A percentile compares a stretch with the other conserved stretches of the same genome.
phyloP scores from a whole-genome alignment of 306 rosid genomes.

The Lathyrus aphaca region DNA sequence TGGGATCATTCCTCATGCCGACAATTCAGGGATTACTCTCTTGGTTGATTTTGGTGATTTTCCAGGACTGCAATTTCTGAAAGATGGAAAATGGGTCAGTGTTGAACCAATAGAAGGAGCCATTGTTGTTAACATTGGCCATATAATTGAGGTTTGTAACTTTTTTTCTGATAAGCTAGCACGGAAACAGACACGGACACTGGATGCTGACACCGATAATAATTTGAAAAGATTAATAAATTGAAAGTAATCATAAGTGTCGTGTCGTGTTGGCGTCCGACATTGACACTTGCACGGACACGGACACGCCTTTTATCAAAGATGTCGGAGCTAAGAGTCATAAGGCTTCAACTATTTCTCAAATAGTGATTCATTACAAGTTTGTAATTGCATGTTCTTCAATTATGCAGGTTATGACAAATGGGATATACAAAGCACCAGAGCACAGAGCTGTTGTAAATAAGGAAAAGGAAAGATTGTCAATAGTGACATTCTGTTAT shows the following conservation, averaged over 20 bases:
- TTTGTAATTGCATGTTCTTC: background rate
- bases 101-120: slow-evolving; percentile 54
- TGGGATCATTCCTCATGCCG: slow-evolving; percentile 54
- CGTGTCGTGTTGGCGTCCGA: too few species aligned
- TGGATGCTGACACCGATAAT: too few species aligned
- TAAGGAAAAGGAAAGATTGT: slow-evolving; percentile 43
- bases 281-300: too few species aligned
- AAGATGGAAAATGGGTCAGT: slow-evolving; percentile 48
- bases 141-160: slow-evolving; percentile 48
- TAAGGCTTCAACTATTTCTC: background rate
- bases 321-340: background rate
- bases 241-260: too few species aligned
- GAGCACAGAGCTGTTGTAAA: slow-evolving; percentile 58
- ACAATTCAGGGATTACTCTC: slow-evolving; percentile 52
- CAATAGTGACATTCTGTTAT: slow-evolving; percentile 53
- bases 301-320: too few species aligned
- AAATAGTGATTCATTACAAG: slow-evolving; percentile 9
- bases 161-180: background rate
- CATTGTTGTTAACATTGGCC: slow-evolving; percentile 53
- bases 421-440: slow-evolving; percentile 58
- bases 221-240: too few species aligned
- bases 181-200: too few species aligned
- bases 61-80: slow-evolving; percentile 53
- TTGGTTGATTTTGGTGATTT: slow-evolving; percentile 48
- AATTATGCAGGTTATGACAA: slow-evolving; percentile 49